Evolutionary conservation across 1,139 yeast genomes (phyloP).

Genomic region (Saccharomyces hybrid): DNA sequence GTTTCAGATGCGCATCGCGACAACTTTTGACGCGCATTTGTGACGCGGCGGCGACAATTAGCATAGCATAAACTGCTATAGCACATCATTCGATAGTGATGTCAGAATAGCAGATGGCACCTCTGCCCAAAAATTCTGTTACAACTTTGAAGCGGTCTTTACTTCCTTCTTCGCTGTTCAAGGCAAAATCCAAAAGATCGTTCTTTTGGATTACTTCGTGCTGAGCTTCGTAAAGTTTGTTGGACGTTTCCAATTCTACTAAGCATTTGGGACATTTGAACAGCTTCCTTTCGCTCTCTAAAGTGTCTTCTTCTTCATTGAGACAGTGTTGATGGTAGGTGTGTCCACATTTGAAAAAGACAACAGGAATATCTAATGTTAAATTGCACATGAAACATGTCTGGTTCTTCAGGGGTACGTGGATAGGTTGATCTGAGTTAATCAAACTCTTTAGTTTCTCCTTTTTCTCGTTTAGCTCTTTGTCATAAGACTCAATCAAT

Average conservation of each 20-base stretch:
- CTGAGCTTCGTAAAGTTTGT: constrained; percentile 53
- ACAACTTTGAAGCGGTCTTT: constrained; percentile 63
- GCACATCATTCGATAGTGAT: neutral
- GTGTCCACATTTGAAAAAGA: constrained; percentile 82
- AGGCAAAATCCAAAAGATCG: constrained; percentile 53
- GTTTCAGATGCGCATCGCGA: neutral
- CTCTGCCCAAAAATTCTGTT: constrained; percentile 78
- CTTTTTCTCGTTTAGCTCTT: constrained; percentile 54
- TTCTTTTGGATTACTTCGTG: constrained; percentile 52
- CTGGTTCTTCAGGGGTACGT: constrained; percentile 59
- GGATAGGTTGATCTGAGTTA: constrained; percentile 35
- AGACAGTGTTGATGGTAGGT: constrained; percentile 82
- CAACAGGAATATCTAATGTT: constrained; percentile 67
- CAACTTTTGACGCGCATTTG: neutral
- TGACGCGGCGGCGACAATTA: neutral
- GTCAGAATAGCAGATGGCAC: constrained; percentile 55
- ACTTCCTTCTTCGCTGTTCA: constrained; percentile 44
- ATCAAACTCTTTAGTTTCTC: constrained; percentile 46
- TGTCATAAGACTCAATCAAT: constrained; percentile 59
- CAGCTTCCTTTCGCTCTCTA: constrained; percentile 9
- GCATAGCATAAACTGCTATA: neutral
- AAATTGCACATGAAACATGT: constrained; percentile 66
- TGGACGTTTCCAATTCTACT: constrained; percentile 58
- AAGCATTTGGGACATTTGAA: constrained; percentile 66
- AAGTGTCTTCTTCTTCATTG: constrained; percentile 35